These are phyloP conservation scores for Backusella westeae DNA, from an alignment of 192 early-diverging fungal genomes.

Conservation along the genomic window DNA sequence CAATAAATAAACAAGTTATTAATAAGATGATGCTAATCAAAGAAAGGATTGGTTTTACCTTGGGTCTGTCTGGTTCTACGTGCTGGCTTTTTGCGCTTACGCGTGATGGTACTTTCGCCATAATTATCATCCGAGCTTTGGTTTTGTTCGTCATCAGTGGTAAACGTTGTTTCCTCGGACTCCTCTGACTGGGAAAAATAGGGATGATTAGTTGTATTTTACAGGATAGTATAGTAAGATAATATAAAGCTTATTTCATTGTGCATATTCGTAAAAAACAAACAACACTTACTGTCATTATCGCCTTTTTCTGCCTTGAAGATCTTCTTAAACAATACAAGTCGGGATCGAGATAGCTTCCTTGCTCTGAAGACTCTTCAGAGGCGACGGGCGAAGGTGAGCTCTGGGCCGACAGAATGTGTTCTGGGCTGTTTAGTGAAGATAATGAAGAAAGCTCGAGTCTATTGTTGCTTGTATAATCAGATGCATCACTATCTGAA, in stretches of 20 bases:
- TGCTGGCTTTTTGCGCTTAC: not conserved
- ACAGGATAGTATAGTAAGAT: not conserved
- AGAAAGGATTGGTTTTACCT: not conserved
- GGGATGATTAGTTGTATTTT: not conserved
- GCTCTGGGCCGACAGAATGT: not conserved
- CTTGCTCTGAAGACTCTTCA: not conserved
- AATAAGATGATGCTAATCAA: not conserved
- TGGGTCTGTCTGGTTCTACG: not conserved
- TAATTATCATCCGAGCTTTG: slow-evolving; percentile 11
- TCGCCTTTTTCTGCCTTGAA: not conserved
- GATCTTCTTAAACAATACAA: slow-evolving; percentile 66
- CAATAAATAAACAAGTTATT: not conserved
- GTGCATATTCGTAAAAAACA: not conserved
- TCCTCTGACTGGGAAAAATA: not conserved
- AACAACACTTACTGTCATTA: not conserved
- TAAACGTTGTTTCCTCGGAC: slow-evolving; percentile 9
- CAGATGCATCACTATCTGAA: slow-evolving; percentile 4
- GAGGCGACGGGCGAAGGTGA: slow-evolving; percentile 9
- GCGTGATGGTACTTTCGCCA: not conserved
- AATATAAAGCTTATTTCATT: not conserved
- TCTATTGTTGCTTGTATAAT: slow-evolving; percentile 2
- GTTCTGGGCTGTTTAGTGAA: not conserved
- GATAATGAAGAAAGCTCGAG: not conserved
- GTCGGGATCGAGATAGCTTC: slow-evolving; percentile 50
- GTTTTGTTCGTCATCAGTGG: not conserved